Percentiles rank a stretch among this genome's conserved stretches.
phyloP scores from a whole-genome alignment of 2,329 filamentous ascomycete genomes.

The Colletotrichum endophyticum region DNA sequence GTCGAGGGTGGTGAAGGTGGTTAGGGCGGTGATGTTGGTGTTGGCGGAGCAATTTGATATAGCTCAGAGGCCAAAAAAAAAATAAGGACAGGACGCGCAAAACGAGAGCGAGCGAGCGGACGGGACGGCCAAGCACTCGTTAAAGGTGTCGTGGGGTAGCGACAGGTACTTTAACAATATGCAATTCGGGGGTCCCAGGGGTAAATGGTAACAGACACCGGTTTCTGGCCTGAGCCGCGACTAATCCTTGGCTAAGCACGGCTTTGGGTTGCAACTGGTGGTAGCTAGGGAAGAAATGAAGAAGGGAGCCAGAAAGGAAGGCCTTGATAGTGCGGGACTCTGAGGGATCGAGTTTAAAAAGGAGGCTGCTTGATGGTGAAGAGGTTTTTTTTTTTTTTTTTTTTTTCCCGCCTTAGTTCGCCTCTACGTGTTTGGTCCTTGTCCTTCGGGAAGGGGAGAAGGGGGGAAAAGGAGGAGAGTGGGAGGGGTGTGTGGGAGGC shows the following conservation, averaged over 20 bases:
- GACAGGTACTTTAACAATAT: constrained; percentile 22
- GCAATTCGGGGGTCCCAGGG: constrained; percentile 21
- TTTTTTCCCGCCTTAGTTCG: background rate
- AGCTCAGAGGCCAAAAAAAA: background rate
- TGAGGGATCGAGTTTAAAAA: constrained; percentile 7
- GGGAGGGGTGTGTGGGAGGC: background rate
- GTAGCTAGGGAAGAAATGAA: background rate
- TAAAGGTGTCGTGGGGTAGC: constrained; percentile 21
- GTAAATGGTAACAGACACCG: constrained; percentile 1
- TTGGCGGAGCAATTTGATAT: background rate
- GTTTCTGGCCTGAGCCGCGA: constrained; percentile 1
- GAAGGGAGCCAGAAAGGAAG: background rate
- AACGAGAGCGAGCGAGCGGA: constrained; percentile 22
- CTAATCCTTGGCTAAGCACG: constrained; percentile 6
- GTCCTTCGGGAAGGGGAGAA: background rate
- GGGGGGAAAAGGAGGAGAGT: background rate
- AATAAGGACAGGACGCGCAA: constrained; percentile 8
- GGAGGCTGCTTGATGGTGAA: background rate
- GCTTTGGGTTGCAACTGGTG: background rate
- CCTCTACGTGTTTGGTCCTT: background rate
- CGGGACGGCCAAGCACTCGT: constrained; percentile 25
- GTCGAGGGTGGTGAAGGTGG: background rate
- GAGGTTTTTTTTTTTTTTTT: background rate
- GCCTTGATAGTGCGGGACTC: background rate
- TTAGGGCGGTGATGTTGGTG: background rate